These are phyloP conservation scores for Gaeumannomyces sp. DNA, from an alignment of 2,329 filamentous ascomycete species.

Conservation along the genomic window DNA sequence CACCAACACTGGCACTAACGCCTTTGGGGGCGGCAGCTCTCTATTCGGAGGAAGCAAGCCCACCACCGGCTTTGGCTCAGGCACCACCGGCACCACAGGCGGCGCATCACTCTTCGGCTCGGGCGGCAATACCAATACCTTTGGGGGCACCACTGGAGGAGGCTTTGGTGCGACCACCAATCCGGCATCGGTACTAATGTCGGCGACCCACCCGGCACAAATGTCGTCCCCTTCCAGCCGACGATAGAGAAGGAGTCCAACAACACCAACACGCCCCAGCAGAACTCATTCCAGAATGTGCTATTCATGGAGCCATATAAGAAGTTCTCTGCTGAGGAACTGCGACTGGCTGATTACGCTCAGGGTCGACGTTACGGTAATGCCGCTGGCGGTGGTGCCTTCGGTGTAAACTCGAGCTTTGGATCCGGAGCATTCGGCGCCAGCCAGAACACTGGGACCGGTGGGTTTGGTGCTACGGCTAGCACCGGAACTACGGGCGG, in stretches of 20 bases:
- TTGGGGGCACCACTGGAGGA: slow-evolving; percentile 26
- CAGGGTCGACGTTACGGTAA: slow-evolving; percentile 82
- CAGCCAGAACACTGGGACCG: slow-evolving; percentile 31
- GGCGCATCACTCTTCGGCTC: slow-evolving; percentile 42
- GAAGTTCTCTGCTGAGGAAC: slow-evolving; percentile 85
- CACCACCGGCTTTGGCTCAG: slow-evolving; percentile 32
- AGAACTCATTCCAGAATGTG: slow-evolving; percentile 71
- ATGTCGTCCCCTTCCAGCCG: slow-evolving; percentile 60
- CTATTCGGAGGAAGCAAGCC: slow-evolving; percentile 51
- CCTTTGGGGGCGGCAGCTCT: slow-evolving; percentile 31
- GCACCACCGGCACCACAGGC: slow-evolving; percentile 25
- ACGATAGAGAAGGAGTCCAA: slow-evolving; percentile 68
- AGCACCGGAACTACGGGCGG: slow-evolving; percentile 20
- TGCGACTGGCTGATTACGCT: slow-evolving; percentile 79
- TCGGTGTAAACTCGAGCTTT: slow-evolving; percentile 57
- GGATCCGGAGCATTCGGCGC: slow-evolving; percentile 42
- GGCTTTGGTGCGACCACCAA: slow-evolving; percentile 31
- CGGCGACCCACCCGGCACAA: slow-evolving; percentile 63
- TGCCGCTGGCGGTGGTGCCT: slow-evolving; percentile 68
- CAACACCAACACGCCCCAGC: slow-evolving; percentile 38
- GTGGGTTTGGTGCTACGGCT: neutral
- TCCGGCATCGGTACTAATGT: slow-evolving; percentile 45
- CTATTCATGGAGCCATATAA: slow-evolving; percentile 73
- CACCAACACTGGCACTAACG: slow-evolving; percentile 31
- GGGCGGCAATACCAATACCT: slow-evolving; percentile 30